phyloP scores from a whole-genome alignment of 441 rosid genomes.

The Francoa sonchifolia region DNA sequence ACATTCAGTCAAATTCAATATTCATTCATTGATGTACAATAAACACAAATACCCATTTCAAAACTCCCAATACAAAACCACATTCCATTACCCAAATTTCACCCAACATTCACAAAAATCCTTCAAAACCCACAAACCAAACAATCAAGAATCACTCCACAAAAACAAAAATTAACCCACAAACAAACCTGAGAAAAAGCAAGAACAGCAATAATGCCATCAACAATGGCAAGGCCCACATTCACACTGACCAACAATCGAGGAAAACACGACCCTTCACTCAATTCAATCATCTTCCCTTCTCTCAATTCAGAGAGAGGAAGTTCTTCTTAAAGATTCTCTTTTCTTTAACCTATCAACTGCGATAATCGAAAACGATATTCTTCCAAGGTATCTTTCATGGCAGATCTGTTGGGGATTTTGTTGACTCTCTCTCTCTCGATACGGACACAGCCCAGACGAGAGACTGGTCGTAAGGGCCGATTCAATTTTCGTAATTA shows the following conservation, averaged over 20 bases:
- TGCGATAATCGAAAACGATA: neutral
- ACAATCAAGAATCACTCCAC: constrained; percentile 1
- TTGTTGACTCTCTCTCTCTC: constrained; percentile 11
- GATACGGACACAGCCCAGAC: too few relatives aligned
- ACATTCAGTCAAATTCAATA: too few relatives aligned
- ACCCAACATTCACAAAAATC: constrained; percentile 2
- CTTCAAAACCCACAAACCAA: neutral
- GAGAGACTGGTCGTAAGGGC: too few relatives aligned
- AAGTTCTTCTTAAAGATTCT: too few relatives aligned
- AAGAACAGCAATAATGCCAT: constrained; percentile 31
- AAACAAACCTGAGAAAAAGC: constrained; percentile 44
- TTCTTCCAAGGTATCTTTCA: constrained; percentile 18
- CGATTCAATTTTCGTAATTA: too few relatives aligned
- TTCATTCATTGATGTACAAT: too few relatives aligned
- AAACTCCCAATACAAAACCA: too few relatives aligned
- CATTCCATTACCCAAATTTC: too few relatives aligned
- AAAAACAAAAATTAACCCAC: neutral
- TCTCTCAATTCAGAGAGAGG: neutral
- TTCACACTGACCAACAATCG: constrained; percentile 23
- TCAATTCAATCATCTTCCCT: constrained; percentile 21
- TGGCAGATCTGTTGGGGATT: constrained; percentile 22
- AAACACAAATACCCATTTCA: too few relatives aligned
- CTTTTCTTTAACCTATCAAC: neutral
- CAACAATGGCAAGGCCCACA: constrained; percentile 35
- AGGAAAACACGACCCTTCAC: constrained; percentile 26